Conservation (phyloP, 2,329 filamentous ascomycete genomes). For the Myriangium duriaei region DNA sequence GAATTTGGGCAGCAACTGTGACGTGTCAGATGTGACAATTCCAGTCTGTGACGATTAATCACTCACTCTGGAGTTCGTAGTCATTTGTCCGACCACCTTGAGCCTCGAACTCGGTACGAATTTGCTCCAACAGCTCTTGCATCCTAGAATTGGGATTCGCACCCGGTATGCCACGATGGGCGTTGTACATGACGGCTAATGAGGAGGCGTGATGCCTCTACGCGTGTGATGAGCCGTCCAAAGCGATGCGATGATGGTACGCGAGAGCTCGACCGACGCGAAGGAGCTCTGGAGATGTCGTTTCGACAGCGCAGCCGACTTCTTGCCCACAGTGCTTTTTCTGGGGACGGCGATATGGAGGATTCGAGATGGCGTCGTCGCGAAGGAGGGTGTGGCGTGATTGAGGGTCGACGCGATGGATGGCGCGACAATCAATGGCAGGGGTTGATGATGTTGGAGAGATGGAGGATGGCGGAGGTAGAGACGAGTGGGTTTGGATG, state of each 20-base stretch:
- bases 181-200: constrained; percentile 61
- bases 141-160: constrained; percentile 54
- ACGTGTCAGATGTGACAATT: background rate
- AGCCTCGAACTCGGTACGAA: constrained; percentile 81
- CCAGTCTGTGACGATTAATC: too few relatives aligned
- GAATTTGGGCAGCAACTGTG: constrained; percentile 74
- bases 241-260: background rate
- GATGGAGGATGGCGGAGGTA: background rate
- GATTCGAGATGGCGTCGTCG: background rate
- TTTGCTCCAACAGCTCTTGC: constrained; percentile 81
- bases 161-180: constrained; percentile 63
- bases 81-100: constrained; percentile 62
- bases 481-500: background rate
- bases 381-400: background rate
- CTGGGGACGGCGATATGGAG: background rate
- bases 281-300: too few relatives aligned
- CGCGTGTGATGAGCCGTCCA: background rate
- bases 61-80: constrained; percentile 89
- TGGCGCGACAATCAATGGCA: background rate
- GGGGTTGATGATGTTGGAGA: background rate
- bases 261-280: too few relatives aligned
- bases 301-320: background rate
- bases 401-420: background rate
- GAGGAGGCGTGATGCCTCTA: background rate
- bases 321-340: background rate